These are phyloP conservation scores for Mucor racemosus DNA, from an alignment of 371 early-diverging fungal species.

Conservation along the genomic window DNA sequence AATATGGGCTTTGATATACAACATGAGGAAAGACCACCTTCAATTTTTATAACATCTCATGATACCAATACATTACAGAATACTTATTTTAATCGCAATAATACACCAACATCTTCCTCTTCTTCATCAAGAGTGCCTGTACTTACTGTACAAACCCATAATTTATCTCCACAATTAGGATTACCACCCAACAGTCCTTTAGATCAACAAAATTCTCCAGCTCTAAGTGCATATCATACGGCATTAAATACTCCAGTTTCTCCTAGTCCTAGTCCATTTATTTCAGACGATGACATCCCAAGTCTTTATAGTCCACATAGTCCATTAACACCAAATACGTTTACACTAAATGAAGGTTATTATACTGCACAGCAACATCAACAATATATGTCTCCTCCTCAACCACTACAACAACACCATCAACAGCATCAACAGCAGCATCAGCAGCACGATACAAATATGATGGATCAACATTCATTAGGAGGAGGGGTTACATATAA, in stretches of 20 bases:
- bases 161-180: conserved; percentile 21
- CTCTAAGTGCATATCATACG: conserved; percentile 37
- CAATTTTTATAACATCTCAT: conserved; percentile 28
- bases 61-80: conserved; percentile 11
- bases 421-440: conserved; percentile 3
- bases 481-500: conserved; percentile 6
- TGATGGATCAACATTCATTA: conserved; percentile 15
- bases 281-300: conserved; percentile 33
- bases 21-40: conserved; percentile 31
- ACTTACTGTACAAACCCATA: conserved; percentile 37
- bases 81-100: conserved; percentile 8
- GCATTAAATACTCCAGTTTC: conserved; percentile 41
- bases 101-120: background rate
- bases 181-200: background rate
- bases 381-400: background rate
- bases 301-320: conserved; percentile 32
- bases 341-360: conserved; percentile 4
- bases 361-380: conserved; percentile 3
- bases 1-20: conserved; percentile 21
- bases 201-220: conserved; percentile 22
- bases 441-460: background rate
- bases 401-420: background rate
- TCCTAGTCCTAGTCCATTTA: conserved; percentile 35
- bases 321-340: conserved; percentile 21
- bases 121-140: conserved; percentile 14